Conservation (phyloP, 179 eudicot genomes). For the Corrigiola litoralis region DNA sequence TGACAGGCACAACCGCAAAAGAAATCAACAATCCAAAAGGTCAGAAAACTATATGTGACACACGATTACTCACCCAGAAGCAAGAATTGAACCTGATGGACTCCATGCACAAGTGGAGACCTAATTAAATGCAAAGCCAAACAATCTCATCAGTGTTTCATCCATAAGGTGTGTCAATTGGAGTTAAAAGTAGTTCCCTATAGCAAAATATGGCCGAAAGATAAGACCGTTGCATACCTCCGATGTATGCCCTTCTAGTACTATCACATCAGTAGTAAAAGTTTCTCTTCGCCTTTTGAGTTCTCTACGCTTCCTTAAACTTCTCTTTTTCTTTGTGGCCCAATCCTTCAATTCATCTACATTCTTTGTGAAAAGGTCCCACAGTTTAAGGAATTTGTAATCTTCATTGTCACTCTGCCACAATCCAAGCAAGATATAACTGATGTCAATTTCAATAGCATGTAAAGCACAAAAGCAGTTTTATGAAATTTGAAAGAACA, state of each 20-base stretch:
- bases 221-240: constrained; percentile 50
- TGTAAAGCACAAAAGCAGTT: background rate
- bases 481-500: background rate
- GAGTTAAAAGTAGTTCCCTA: background rate
- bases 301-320: constrained; percentile 51
- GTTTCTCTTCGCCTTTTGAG: constrained; percentile 54
- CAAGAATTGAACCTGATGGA: constrained; percentile 86
- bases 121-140: constrained; percentile 27
- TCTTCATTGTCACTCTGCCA: constrained; percentile 89
- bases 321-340: constrained; percentile 67
- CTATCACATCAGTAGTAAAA: constrained; percentile 61
- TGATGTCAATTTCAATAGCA: constrained; percentile 11
- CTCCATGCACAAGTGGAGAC: constrained; percentile 99
- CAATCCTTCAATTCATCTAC: constrained; percentile 68
- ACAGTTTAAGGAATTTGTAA: constrained; percentile 80
- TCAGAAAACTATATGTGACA: background rate
- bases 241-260: constrained; percentile 87
- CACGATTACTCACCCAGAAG: constrained; percentile 70
- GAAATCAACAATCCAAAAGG: background rate
- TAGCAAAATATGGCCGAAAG: constrained; percentile 2
- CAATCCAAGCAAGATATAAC: constrained; percentile 18
- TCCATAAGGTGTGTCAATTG: background rate
- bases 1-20: background rate
- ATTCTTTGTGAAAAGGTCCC: constrained; percentile 95
- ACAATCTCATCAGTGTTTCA: background rate